phyloP scores from a whole-genome alignment of 2,329 filamentous ascomycete genomes.

The Monosporascus sp. region DNA sequence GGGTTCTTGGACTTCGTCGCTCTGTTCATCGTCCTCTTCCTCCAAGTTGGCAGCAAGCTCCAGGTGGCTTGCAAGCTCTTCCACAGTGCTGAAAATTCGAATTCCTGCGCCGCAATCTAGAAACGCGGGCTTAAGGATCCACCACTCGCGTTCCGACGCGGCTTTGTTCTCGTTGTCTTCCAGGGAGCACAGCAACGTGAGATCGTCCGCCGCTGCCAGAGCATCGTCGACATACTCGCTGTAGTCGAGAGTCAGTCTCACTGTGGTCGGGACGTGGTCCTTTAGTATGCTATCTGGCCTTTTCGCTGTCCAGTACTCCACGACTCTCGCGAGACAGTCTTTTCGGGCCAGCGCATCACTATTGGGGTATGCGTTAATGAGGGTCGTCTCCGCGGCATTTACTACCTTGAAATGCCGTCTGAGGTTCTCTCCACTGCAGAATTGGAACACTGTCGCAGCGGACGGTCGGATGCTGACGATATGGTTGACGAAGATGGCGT shows the following conservation, averaged over 20 bases:
- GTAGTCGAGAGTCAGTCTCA: constrained; percentile 31
- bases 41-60: constrained; percentile 30
- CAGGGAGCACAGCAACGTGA: constrained; percentile 28
- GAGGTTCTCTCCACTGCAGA: constrained; percentile 30
- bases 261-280: constrained; percentile 25
- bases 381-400: constrained; percentile 21
- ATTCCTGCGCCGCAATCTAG: constrained; percentile 35
- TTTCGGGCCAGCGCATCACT: constrained; percentile 34
- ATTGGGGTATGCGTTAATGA: constrained; percentile 34
- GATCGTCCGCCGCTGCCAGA: constrained; percentile 30
- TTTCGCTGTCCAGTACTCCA: constrained; percentile 32
- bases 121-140: constrained; percentile 34
- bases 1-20: constrained; percentile 5
- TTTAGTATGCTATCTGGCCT: constrained; percentile 26
- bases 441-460: constrained; percentile 22
- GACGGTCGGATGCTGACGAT: constrained; percentile 21
- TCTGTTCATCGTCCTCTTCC: constrained; percentile 22
- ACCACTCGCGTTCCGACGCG: constrained; percentile 28
- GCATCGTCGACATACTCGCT: constrained; percentile 33
- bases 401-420: constrained; percentile 28
- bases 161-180: constrained; percentile 27
- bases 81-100: constrained; percentile 32
- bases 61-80: constrained; percentile 29
- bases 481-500: constrained; percentile 23
- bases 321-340: constrained; percentile 28